Base-by-base conservation (phyloP, 176 grass and related monocot genomes). In the Oryza longistaminata region DNA sequence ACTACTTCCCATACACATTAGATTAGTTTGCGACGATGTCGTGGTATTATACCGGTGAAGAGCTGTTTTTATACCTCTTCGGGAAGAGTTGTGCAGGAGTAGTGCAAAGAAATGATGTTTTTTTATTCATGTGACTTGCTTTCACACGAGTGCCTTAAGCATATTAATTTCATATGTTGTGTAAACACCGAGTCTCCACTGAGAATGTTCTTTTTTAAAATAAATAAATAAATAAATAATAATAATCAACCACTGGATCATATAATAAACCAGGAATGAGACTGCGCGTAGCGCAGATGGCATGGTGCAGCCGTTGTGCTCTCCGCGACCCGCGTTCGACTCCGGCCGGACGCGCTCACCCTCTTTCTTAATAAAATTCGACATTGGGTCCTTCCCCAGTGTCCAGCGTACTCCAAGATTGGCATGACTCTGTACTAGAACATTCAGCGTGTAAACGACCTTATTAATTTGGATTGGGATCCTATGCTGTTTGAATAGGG, bases 11-110 rank as follows among this genome's bases (percentile, higher is more conserved):
- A 64, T 82, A 87, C 69, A 79, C 80, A 64, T 73, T 85, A 80
- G 89, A 60, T 50, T 87, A 87, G 89, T 42, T 77, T 16, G 15
- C 58, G 24, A 83, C 27, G 71, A 16, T 75, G 50, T 75, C 12
- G 16, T 60, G 58, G 88, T 31, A 16, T 40, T 80, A 77, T 74
- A 69, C 64, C 7, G 69, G 49, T 61, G 81, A 75, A 79, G 80
- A 80, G 49, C 31, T 70, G 64, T 44, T 75, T 52, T 75, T 74
- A 22, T 40, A 61, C 49, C 64, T 65, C 37, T 68, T 83, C 46
- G 9, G 25, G 66, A 85, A 79, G 48, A 74, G 27, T 69, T 81
- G 64, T 70, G 75, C 24, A 69, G 61, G 61, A 55, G 26, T 48
- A 22, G 24, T 49, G 76, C 73, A 74, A 90, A 83, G 39, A 75